A percentile compares a stretch with the other conserved stretches of the same genome.
These are phyloP conservation scores for Kwoniella europaea DNA, from an alignment of 768 basidiomycete genomes.

Conservation along the genomic window DNA sequence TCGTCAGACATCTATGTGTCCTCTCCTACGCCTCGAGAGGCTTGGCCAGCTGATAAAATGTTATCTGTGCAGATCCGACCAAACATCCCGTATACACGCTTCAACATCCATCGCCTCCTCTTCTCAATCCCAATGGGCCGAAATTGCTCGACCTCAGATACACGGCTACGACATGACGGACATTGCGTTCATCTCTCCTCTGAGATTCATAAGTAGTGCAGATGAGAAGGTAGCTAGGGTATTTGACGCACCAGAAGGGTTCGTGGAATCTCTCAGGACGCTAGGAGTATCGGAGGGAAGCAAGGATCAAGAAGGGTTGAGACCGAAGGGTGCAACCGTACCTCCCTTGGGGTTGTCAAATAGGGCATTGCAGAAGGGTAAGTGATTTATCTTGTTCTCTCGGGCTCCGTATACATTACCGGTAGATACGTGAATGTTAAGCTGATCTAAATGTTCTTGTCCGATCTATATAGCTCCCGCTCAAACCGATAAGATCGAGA, in stretches of 20 bases:
- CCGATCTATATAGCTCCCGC: slow-evolving; percentile 28
- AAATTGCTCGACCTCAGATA: slow-evolving; percentile 88
- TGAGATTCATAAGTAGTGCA: slow-evolving; percentile 85
- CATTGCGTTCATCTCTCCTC: slow-evolving; percentile 72
- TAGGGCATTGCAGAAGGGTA: slow-evolving; percentile 79
- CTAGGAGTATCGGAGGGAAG: slow-evolving; percentile 58
- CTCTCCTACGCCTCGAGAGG: too few relatives aligned
- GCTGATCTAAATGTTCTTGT: slow-evolving; percentile 12
- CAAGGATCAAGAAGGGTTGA: slow-evolving; percentile 12
- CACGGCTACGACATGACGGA: slow-evolving; percentile 94
- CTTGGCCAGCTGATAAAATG: too few relatives aligned
- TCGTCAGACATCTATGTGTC: not conserved
- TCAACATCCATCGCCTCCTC: slow-evolving; percentile 1
- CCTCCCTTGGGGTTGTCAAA: slow-evolving; percentile 94
- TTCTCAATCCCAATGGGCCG: slow-evolving; percentile 58
- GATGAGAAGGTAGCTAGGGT: slow-evolving; percentile 95
- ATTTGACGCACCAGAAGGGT: slow-evolving; percentile 85
- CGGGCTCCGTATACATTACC: not conserved
- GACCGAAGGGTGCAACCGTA: slow-evolving; percentile 72
- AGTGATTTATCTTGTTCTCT: slow-evolving; percentile 22
- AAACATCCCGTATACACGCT: slow-evolving; percentile 88
- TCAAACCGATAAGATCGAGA: slow-evolving; percentile 32
- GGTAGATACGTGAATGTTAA: not conserved
- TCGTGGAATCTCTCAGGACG: slow-evolving; percentile 69
- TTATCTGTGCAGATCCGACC: slow-evolving; percentile 69